Evolutionary conservation across 306 rosid species (phyloP).

Genomic region (Cucurbita argyrosperma): DNA sequence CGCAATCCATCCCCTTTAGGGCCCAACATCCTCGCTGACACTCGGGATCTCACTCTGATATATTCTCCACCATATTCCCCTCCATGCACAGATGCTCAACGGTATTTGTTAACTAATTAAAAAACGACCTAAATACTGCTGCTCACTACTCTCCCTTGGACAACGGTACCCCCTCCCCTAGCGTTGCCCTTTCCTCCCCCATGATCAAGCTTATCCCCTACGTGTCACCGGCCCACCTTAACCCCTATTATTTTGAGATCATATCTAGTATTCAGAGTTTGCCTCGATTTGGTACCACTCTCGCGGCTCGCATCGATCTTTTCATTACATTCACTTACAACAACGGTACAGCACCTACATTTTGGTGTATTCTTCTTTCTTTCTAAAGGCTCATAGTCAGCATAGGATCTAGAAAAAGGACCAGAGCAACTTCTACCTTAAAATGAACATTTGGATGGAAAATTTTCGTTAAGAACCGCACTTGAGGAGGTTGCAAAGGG

Average conservation of each 20-base stretch:
- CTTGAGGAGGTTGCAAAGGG: slow-evolving; percentile 97
- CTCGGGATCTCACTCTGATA: not conserved
- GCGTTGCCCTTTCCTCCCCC: not conserved
- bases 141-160: not conserved
- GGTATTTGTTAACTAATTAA: not conserved
- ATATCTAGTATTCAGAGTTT: no score
- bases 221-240: no score
- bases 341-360: no score
- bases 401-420: not conserved
- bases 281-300: no score
- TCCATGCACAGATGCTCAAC: not conserved
- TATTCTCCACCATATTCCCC: not conserved
- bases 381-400: not conserved
- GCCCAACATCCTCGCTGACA: no score
- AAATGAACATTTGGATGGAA: slow-evolving; percentile 99
- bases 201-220: not conserved
- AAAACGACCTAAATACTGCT: no score
- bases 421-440: slow-evolving; percentile 34
- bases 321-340: no score
- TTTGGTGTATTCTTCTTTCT: no score
- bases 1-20: no score
- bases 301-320: no score
- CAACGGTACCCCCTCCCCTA: not conserved
- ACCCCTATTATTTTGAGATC: no score
- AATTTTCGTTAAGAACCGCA: slow-evolving; percentile 86